Conservation (phyloP, 78 protist genomes). For the Anaeramoeba ignava region DNA sequence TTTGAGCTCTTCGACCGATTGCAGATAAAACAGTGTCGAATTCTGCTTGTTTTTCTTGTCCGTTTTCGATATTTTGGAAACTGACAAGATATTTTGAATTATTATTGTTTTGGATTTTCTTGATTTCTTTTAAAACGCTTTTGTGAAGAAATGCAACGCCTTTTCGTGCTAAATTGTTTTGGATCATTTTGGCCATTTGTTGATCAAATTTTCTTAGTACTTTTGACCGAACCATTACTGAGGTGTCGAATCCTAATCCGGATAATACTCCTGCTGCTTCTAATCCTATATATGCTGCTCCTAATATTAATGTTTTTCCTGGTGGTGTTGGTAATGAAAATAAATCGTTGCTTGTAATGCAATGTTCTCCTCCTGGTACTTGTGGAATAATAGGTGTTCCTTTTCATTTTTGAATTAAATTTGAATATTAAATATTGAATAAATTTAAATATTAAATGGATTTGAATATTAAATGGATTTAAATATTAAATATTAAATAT, state of each 20-base stretch:
- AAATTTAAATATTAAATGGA: too few species aligned
- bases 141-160: too few species aligned
- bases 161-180: too few species aligned
- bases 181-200: too few species aligned
- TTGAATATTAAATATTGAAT: too few species aligned
- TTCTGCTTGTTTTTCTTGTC: conserved; percentile 9
- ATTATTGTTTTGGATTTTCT: conserved; percentile 16
- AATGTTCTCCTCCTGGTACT: conserved; percentile 69
- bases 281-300: conserved; percentile 77
- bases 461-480: too few species aligned
- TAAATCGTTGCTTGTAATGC: conserved; percentile 76
- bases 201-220: conserved; percentile 65
- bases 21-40: conserved; percentile 83
- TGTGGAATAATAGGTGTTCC: too few species aligned
- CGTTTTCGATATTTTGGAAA: too few species aligned
- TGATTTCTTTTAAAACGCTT: too few species aligned
- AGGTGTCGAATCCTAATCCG: conserved; percentile 38
- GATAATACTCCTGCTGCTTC: conserved; percentile 87
- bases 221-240: conserved; percentile 52
- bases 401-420: too few species aligned
- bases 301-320: conserved; percentile 68
- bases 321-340: conserved; percentile 56
- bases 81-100: too few species aligned
- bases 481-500: too few species aligned
- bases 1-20: conserved; percentile 60